These are phyloP conservation scores for Calonectria pteridis DNA, from an alignment of 2,329 filamentous ascomycete species.

Conservation along the genomic window DNA sequence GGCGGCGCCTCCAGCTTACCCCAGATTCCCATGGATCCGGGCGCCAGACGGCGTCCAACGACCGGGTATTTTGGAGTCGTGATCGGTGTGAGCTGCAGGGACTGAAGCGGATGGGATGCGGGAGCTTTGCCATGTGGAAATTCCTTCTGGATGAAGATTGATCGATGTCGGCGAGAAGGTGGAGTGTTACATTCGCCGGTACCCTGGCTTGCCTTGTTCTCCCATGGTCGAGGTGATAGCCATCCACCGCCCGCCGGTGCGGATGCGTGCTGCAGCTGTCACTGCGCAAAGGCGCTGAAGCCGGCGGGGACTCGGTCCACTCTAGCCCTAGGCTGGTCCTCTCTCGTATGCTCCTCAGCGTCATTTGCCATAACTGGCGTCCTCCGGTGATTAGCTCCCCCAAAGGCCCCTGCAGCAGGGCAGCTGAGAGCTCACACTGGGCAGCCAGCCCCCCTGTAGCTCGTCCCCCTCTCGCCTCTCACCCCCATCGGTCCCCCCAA, in stretches of 20 bases:
- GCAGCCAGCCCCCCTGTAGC: slow-evolving; percentile 7
- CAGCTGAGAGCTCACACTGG: slow-evolving; percentile 10
- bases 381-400: slow-evolving; percentile 16
- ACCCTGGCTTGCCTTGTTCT: background rate
- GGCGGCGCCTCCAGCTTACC: slow-evolving; percentile 25
- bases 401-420: slow-evolving; percentile 7
- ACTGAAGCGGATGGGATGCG: background rate
- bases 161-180: slow-evolving; percentile 22
- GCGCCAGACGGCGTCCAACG: slow-evolving; percentile 19
- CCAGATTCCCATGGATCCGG: slow-evolving; percentile 28
- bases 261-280: background rate
- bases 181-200: slow-evolving; percentile 6
- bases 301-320: slow-evolving; percentile 10
- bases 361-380: slow-evolving; percentile 4
- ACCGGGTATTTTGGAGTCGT: slow-evolving; percentile 25
- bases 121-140: slow-evolving; percentile 24
- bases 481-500: slow-evolving; percentile 5
- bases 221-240: background rate
- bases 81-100: slow-evolving; percentile 27
- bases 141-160: slow-evolving; percentile 20
- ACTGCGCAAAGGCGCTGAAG: background rate
- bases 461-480: slow-evolving; percentile 2
- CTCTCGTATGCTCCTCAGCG: slow-evolving; percentile 7
- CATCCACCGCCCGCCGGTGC: background rate
- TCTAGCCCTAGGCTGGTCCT: slow-evolving; percentile 14